Base-by-base conservation (phyloP, 371 early-diverging fungal species). In the Actinomortierella ambigua region DNA sequence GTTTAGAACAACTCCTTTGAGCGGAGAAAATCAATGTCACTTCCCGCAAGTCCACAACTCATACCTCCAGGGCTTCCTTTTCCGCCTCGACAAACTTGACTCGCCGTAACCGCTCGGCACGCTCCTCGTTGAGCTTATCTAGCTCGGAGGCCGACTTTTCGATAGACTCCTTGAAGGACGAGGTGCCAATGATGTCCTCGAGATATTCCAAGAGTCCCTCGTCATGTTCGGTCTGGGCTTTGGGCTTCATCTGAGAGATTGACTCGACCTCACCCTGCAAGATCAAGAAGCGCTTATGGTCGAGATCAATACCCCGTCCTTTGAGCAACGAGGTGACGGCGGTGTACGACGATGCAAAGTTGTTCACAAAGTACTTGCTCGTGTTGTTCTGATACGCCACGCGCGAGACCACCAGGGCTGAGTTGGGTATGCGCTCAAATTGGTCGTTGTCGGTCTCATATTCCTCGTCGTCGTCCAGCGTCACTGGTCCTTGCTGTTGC, bases 221-320 rank as follows among this genome's bases (percentile, higher is more conserved):
- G 54, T 98, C 98, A 63, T 93, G 86, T 40, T 95, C 96, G 29
- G 81, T 93, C 63, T 83, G 88, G 5, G 93, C 98, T 73, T 98
- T 98, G 1, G 99, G 93, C 75, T 99, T 99, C 99, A 99, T 99
- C 71, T 95, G 88, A 3, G 99, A 88, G 65, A 99, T 99, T 2
- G 93, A 96, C 78, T 99, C 99, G 46, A 99, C 99, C 76, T 99
- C 99, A 53, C 99, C 99, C 87, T 95, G 99, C 50, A 99, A 79
- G 65, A 99, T 99, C 68, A 99, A 79, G 71, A 99, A 99, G 48
- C 99, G 88, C 71, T 99, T 99, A 77, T 99, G 98, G 63, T 98
- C 98, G 70, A 99, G 75, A 79, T 99, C 99, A 17, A 99, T 93
- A 5, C 98, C 99, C 65, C 95, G 85, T 15, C 69, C 78, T 57